Percentiles rank a stretch among this genome's conserved stretches.
Conservation (phyloP, 148 eudicot genomes). For the Camellia lanceoleosa region DNA sequence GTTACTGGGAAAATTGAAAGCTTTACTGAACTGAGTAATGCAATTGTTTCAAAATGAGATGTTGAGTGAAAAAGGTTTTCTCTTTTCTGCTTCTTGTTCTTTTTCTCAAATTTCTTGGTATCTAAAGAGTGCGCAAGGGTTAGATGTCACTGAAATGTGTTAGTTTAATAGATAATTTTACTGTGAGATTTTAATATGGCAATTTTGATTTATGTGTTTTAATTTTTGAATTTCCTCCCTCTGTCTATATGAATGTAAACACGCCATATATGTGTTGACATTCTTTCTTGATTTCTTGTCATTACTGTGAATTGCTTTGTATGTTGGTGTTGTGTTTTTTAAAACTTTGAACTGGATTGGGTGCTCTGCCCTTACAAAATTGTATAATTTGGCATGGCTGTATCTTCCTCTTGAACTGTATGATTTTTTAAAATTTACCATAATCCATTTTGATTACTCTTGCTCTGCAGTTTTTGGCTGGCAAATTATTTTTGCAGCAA, state of each 20-base stretch:
- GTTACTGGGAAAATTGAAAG: not conserved
- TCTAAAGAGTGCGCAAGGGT: not conserved
- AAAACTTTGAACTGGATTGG: not conserved
- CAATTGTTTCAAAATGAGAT: not conserved
- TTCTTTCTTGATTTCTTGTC: not conserved
- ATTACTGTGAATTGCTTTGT: not conserved
- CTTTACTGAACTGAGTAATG: no score
- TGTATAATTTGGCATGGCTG: not conserved
- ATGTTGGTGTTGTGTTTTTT: not conserved
- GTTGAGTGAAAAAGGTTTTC: not conserved
- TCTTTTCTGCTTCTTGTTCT: not conserved
- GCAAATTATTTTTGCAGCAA: constrained; percentile 1
- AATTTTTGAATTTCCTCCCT: no score
- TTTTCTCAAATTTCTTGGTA: not conserved
- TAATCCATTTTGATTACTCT: not conserved
- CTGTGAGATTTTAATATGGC: not conserved
- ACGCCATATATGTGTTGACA: not conserved
- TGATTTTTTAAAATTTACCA: no score
- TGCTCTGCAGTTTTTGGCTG: not conserved
- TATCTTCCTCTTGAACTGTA: not conserved
- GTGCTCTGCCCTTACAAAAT: not conserved
- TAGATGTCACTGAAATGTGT: not conserved
- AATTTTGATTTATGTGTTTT: no score
- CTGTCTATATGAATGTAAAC: no score
- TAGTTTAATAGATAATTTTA: no score